Evolutionary conservation across 2,329 filamentous ascomycete genomes (phyloP).

Genomic region (Emergomyces orientalis): DNA sequence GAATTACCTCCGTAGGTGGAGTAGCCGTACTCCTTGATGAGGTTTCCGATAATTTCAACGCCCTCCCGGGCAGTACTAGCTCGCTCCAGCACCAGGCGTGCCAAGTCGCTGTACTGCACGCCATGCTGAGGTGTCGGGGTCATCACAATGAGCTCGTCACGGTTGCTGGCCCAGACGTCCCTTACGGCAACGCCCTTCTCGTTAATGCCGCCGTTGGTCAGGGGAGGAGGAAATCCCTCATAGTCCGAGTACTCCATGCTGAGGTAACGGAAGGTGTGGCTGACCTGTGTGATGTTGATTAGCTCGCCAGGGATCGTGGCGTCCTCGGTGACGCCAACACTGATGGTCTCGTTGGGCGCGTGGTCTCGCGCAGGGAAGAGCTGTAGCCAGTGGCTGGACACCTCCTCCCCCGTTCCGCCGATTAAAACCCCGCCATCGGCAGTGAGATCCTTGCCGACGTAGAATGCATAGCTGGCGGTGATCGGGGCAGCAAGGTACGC

Average conservation of each 20-base stretch:
- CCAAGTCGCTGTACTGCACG: slow-evolving; percentile 36
- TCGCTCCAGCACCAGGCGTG: slow-evolving; percentile 34
- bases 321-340: slow-evolving; percentile 35
- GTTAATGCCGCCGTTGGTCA: slow-evolving; percentile 39
- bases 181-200: slow-evolving; percentile 36
- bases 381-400: slow-evolving; percentile 41
- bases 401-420: slow-evolving; percentile 41
- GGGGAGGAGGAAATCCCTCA: slow-evolving; percentile 36
- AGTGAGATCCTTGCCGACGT: slow-evolving; percentile 40
- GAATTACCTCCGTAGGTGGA: slow-evolving; percentile 38
- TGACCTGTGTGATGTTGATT: not conserved
- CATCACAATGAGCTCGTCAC: slow-evolving; percentile 33
- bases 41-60: slow-evolving; percentile 35
- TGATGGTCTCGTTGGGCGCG: slow-evolving; percentile 34
- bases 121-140: slow-evolving; percentile 35
- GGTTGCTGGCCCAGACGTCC: slow-evolving; percentile 36
- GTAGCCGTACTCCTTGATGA: slow-evolving; percentile 35
- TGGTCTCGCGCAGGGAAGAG: slow-evolving; percentile 37
- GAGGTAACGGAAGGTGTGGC: not conserved
- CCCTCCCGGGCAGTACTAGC: slow-evolving; percentile 34
- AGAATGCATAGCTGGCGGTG: slow-evolving; percentile 40
- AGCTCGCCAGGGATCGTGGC: slow-evolving; percentile 26
- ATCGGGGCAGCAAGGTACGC: slow-evolving; percentile 1
- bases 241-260: slow-evolving; percentile 20
- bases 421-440: slow-evolving; percentile 36